Conservation (phyloP, 1,139 yeast genomes). For the Pichia sp. region DNA sequence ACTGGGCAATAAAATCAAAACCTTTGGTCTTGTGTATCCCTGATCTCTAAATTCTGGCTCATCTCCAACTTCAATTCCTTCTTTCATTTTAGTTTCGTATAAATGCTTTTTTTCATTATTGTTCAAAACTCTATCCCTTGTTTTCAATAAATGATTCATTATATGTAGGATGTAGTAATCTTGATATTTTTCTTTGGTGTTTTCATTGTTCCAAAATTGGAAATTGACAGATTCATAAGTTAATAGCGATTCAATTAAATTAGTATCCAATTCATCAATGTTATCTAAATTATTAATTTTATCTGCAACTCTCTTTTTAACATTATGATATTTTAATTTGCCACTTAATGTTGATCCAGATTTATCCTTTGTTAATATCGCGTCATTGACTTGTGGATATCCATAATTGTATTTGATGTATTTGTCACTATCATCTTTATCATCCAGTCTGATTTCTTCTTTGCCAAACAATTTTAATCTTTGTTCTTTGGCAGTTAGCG, state of each 20-base stretch:
- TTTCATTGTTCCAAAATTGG: conserved; percentile 45
- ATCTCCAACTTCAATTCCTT: conserved; percentile 29
- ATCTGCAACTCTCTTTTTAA: conserved; percentile 23
- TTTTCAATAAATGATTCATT: conserved; percentile 76
- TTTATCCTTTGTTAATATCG: conserved; percentile 2
- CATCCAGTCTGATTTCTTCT: conserved; percentile 3
- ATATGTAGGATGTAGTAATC: conserved; percentile 65
- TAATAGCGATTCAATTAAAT: conserved; percentile 55
- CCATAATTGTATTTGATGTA: conserved; percentile 20
- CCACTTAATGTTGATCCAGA: conserved; percentile 9
- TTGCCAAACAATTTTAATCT: conserved; percentile 7
- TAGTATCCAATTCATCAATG: conserved; percentile 25
- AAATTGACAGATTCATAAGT: conserved; percentile 66
- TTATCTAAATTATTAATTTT: conserved; percentile 13
- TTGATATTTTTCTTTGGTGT: conserved; percentile 44
- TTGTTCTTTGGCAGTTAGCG: conserved; percentile 10
- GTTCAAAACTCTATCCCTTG: conserved; percentile 74
- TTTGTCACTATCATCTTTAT: conserved; percentile 11
- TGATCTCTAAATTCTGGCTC: conserved; percentile 72
- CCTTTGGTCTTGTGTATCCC: conserved; percentile 93
- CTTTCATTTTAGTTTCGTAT: conserved; percentile 38
- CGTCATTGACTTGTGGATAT: conserved; percentile 9
- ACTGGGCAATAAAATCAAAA: conserved; percentile 75
- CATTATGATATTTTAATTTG: conserved; percentile 23
- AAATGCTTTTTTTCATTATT: conserved; percentile 56